Conservation (phyloP, 1,139 yeast genomes). For the Yamadazyma membranifaciens region DNA sequence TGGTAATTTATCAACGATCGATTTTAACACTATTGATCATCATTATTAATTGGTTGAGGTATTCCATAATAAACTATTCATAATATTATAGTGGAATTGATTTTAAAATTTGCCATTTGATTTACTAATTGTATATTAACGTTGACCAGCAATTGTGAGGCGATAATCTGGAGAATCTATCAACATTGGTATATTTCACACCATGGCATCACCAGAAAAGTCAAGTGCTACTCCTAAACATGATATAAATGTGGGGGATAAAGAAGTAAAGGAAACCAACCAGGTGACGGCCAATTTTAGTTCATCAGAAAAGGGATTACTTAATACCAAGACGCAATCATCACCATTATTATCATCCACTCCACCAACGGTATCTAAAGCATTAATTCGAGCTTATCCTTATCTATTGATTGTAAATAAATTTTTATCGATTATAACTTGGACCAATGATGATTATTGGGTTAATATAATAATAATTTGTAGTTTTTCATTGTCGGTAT, state of each 20-base stretch:
- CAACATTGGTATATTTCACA: neutral
- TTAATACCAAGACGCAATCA: constrained; percentile 37
- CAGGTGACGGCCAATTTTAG: constrained; percentile 14
- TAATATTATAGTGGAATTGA: no score
- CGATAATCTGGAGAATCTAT: no score
- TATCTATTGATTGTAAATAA: constrained; percentile 72
- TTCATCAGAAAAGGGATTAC: constrained; percentile 6
- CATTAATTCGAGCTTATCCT: constrained; percentile 80
- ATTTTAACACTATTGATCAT: neutral
- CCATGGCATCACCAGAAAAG: constrained; percentile 4
- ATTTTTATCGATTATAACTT: constrained; percentile 69
- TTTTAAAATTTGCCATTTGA: no score
- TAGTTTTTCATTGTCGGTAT: constrained; percentile 55
- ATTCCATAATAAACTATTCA: no score
- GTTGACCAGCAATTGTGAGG: no score
- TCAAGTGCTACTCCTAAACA: constrained; percentile 1
- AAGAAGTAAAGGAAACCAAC: constrained; percentile 2
- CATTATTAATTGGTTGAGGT: no score
- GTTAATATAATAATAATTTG: constrained; percentile 63
- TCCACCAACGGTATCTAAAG: constrained; percentile 87
- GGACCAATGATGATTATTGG: constrained; percentile 91
- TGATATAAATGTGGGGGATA: neutral
- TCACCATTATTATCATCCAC: constrained; percentile 77
- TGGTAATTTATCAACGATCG: neutral
- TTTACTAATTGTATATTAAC: no score